Conservation (phyloP, 1,284 basidiomycete species). For the Rhodotorula sp. region DNA sequence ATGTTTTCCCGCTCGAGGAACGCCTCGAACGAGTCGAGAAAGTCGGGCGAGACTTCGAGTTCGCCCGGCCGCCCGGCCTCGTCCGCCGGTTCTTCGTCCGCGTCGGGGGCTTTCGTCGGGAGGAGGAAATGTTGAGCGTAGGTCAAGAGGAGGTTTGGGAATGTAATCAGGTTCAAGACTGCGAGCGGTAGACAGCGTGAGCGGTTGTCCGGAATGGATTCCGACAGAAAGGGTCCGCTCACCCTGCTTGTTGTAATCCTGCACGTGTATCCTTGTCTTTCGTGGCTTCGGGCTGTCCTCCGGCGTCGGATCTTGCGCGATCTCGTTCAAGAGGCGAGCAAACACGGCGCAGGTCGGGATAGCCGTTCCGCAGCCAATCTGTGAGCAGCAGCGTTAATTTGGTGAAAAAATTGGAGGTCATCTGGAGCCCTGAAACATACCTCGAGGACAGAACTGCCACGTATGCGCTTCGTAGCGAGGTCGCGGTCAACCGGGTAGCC, state of each 20-base stretch:
- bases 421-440: constrained; percentile 50
- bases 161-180: constrained; percentile 56
- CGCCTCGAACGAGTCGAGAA: constrained; percentile 64
- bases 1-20: constrained; percentile 62
- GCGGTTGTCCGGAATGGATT: background rate
- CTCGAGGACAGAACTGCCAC: constrained; percentile 63
- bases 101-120: constrained; percentile 42
- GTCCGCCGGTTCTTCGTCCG: constrained; percentile 45
- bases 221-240: background rate
- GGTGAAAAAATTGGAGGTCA: no score
- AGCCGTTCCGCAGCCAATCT: constrained; percentile 93
- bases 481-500: constrained; percentile 14
- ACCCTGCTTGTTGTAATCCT: constrained; percentile 77
- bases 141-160: constrained; percentile 82
- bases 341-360: constrained; percentile 77
- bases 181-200: background rate
- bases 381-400: background rate
- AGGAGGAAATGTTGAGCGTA: constrained; percentile 54
- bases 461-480: constrained; percentile 12
- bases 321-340: constrained; percentile 41
- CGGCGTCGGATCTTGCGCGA: constrained; percentile 14
- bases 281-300: background rate
- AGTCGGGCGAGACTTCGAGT: constrained; percentile 62
- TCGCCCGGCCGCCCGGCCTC: constrained; percentile 53
- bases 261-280: constrained; percentile 65